Evolutionary conservation across 169 alveolate genomes (phyloP).

Genomic region (Ichthyophthirius multifiliis): DNA sequence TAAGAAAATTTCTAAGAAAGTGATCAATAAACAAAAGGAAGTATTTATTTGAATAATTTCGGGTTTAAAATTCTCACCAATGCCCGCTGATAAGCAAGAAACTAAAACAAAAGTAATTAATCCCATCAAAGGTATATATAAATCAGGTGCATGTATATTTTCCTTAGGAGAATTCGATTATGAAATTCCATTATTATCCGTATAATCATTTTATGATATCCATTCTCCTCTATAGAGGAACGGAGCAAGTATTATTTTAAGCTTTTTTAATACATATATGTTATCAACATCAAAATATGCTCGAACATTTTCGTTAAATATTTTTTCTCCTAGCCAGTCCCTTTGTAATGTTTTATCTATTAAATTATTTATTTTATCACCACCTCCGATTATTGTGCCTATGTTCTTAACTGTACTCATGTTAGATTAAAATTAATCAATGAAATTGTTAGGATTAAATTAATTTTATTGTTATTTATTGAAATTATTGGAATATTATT

Average conservation of each 20-base stretch:
- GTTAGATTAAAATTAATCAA: too few species aligned
- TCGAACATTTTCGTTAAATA: neutral
- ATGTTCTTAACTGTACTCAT: too few species aligned
- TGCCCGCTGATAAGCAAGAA: slow-evolving; percentile 18
- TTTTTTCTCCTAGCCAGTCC: neutral
- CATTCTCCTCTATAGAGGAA: slow-evolving; percentile 20
- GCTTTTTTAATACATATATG: neutral
- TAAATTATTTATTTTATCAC: too few species aligned
- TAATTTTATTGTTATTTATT: too few species aligned
- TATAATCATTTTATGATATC: neutral
- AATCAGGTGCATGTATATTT: slow-evolving; percentile 37
- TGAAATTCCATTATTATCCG: neutral
- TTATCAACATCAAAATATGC: slow-evolving; percentile 6
- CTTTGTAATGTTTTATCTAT: too few species aligned
- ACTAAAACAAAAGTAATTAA: slow-evolving; percentile 28
- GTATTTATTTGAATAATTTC: slow-evolving; percentile 4
- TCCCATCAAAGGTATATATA: slow-evolving; percentile 30
- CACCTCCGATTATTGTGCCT: too few species aligned
- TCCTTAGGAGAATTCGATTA: neutral
- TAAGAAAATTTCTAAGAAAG: neutral
- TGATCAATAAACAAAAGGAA: neutral
- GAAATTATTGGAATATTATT: too few species aligned
- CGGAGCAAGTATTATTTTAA: neutral
- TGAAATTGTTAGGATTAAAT: too few species aligned
- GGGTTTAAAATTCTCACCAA: neutral